These are phyloP conservation scores for Larix kaempferi DNA, from an alignment of 75 land plant species.

Conservation along the genomic window DNA sequence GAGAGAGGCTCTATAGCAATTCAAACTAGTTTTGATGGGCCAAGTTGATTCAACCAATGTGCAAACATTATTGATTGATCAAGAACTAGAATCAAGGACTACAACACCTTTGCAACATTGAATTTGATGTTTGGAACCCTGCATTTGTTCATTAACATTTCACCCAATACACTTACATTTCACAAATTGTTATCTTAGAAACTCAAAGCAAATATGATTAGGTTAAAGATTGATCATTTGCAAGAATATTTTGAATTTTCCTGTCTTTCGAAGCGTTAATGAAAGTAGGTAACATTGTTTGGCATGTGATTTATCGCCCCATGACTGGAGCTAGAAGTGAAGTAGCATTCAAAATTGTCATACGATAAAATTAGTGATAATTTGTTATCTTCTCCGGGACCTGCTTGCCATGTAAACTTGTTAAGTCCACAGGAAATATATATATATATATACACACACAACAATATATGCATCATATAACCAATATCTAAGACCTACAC, in stretches of 20 bases:
- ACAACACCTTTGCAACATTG: slow-evolving; percentile 93
- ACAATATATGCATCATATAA: not conserved
- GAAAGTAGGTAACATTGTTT: slow-evolving; percentile 80
- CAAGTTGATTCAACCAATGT: not conserved
- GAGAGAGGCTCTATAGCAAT: not conserved
- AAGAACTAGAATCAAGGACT: slow-evolving; percentile 76
- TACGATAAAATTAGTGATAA: slow-evolving; percentile 86
- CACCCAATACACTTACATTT: not conserved
- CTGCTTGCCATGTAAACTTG: slow-evolving; percentile 27
- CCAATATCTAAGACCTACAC: not conserved
- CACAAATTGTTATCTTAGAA: not conserved
- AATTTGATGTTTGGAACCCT: slow-evolving; percentile 98
- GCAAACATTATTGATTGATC: slow-evolving; percentile 59
- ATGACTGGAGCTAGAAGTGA: slow-evolving; percentile 86
- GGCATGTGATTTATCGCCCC: slow-evolving; percentile 84
- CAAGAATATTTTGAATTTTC: slow-evolving; percentile 23
- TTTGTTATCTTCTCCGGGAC: slow-evolving; percentile 80
- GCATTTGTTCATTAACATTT: slow-evolving; percentile 10
- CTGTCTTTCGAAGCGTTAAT: slow-evolving; percentile 89
- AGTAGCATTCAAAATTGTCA: slow-evolving; percentile 83
- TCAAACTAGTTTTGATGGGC: not conserved
- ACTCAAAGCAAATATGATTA: not conserved
- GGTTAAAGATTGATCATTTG: not conserved
- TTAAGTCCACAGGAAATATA: too few relatives aligned
- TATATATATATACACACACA: not conserved